phyloP scores from a whole-genome alignment of 2,329 filamentous ascomycete genomes.

The Parafenestella ontariensis region DNA sequence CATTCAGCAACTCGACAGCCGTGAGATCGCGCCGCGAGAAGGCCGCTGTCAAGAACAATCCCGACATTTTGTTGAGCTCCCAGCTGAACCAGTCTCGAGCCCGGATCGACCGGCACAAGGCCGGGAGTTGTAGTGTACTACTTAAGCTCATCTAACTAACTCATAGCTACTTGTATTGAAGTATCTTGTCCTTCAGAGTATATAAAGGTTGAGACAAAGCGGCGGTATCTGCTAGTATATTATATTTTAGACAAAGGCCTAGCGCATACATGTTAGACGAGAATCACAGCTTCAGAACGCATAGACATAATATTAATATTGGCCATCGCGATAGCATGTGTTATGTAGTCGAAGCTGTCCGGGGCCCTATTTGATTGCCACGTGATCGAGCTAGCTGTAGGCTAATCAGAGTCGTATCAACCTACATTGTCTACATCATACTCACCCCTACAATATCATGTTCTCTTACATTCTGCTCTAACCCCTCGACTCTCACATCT shows the following conservation, averaged over 20 bases:
- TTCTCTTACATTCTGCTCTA: not conserved
- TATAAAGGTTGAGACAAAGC: too few relatives aligned
- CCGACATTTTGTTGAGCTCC: conserved; percentile 9
- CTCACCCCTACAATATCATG: not conserved
- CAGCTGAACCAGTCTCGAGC: conserved; percentile 11
- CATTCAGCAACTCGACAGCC: conserved; percentile 12
- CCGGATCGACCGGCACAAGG: not conserved
- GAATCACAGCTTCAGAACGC: too few relatives aligned
- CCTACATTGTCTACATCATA: not conserved
- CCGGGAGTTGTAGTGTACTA: not conserved
- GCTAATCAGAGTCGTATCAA: not conserved
- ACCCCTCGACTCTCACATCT: not conserved
- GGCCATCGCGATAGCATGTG: not conserved
- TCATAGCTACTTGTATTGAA: too few relatives aligned
- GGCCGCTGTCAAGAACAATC: not conserved
- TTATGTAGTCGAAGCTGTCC: not conserved
- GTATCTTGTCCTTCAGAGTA: too few relatives aligned
- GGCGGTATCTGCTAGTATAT: too few relatives aligned
- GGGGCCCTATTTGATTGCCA: not conserved
- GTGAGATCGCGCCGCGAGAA: conserved; percentile 4
- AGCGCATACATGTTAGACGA: too few relatives aligned
- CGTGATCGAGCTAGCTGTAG: not conserved
- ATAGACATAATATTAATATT: not conserved
- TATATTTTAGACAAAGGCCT: too few relatives aligned
- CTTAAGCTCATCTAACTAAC: too few relatives aligned